Evolutionary conservation across 1,284 basidiomycete genomes (phyloP), one percentile per base, ranked within the genome.

Genomic region (Pascua guehoae): DNA sequence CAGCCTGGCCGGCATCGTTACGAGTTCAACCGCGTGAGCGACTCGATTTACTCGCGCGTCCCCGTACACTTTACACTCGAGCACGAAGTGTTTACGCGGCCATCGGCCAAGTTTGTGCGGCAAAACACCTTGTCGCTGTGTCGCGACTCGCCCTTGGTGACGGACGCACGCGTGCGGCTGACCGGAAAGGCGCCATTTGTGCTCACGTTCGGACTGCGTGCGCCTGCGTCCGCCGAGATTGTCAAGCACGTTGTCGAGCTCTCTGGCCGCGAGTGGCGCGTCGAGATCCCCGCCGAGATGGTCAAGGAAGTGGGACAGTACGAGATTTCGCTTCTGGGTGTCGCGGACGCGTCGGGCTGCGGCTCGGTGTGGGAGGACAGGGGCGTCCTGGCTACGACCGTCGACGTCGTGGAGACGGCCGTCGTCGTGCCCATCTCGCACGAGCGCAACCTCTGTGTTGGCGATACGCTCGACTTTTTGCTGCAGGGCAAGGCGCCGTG

Each of bases 401-500:
- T 91, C 24, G 91, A 96, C 63, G 92, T 98, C 11, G 90, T 92
- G 8, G 95, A 98, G 76, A 92, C 90, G 2, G 95, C 95, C 9
- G 86, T 90, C 10, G 94, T 98, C 58, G 83, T 92, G 40, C 86
- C 93, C 0, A 85, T 91, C 62, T 88, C 88, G 63, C 80, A 86
- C 46, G 83, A 86, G 50, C 81, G 81, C 62, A 87, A 98, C 73
- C 87, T 89, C 65, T 98, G 95, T 74, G 88, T 92, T 10, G 95
- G 94, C 32, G 94, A 98, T 66, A 82, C 85, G 49, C 83, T 91
- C 11, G 90, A 92, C 64, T 98, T 95, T 81, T 86, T 94, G 69
- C 80, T 98, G 16, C 92, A 97, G 76, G 95, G 95, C 51, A 89
- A 86, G 47, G 86, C 94, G n/a, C 94, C 95, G 2, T 98, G 95